Evolutionary conservation across 148 eudicot genomes (phyloP).

Genomic region (Camellia japonica): DNA sequence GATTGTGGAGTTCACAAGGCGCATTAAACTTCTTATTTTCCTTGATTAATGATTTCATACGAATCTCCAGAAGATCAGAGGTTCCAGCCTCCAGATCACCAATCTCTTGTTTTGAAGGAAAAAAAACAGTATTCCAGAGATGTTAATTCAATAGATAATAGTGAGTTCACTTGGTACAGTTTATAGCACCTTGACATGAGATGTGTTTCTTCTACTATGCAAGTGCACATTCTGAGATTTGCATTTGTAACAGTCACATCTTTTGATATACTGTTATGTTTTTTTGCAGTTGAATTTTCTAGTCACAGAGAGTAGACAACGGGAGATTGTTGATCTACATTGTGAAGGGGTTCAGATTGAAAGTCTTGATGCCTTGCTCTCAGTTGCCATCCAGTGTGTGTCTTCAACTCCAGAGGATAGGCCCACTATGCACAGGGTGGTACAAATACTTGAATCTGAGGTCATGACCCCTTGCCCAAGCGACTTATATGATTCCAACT

Average conservation of each 20-base stretch:
- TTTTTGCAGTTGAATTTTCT: conserved; percentile 72
- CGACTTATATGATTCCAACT: conserved; percentile 84
- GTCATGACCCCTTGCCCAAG: conserved; percentile 97
- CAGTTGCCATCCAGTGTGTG: conserved; percentile 76
- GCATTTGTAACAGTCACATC: not conserved
- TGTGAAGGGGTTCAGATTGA: conserved; percentile 80
- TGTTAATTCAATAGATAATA: too few relatives aligned
- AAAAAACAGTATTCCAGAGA: too few relatives aligned
- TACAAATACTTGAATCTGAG: conserved; percentile 86
- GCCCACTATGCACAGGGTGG: conserved; percentile 94
- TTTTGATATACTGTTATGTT: not conserved
- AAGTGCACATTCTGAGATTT: too few relatives aligned
- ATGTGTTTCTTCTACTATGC: too few relatives aligned
- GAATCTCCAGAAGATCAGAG: too few relatives aligned
- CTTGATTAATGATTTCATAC: too few relatives aligned
- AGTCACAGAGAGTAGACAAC: conserved; percentile 62
- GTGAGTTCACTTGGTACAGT: too few relatives aligned
- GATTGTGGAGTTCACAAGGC: too few relatives aligned
- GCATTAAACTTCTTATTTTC: too few relatives aligned
- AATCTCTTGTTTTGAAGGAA: too few relatives aligned
- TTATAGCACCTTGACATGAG: too few relatives aligned
- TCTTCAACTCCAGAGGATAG: conserved; percentile 88
- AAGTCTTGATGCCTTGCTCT: conserved; percentile 74
- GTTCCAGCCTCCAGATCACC: too few relatives aligned
- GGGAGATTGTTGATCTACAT: conserved; percentile 69